Percentiles rank a stretch among this genome's conserved stretches.
Conservation (phyloP, 2,329 filamentous ascomycete species). For the Neocatenulostroma microsporum region DNA sequence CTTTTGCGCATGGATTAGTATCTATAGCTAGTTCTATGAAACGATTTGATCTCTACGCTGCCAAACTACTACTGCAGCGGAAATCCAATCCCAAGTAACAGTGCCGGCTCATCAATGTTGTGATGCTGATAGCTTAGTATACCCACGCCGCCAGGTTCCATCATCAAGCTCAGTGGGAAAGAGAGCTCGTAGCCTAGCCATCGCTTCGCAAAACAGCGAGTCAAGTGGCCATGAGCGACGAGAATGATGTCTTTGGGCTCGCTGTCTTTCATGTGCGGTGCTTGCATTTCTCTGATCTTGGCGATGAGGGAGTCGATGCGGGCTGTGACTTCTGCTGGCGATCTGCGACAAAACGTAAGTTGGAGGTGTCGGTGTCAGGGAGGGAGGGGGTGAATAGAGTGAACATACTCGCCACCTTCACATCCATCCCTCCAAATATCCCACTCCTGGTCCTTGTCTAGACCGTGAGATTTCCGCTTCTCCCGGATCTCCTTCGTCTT, state of each 20-base stretch:
- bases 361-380: no score
- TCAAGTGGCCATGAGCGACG: slow-evolving; percentile 78
- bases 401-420: slow-evolving; percentile 64
- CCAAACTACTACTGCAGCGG: slow-evolving; percentile 17
- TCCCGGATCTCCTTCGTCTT: slow-evolving; percentile 61
- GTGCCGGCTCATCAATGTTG: slow-evolving; percentile 68
- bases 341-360: slow-evolving; percentile 37
- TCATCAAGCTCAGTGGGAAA: slow-evolving; percentile 62
- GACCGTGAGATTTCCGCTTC: slow-evolving; percentile 51
- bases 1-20: no score
- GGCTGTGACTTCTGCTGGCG: slow-evolving; percentile 58
- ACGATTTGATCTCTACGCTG: no score
- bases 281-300: slow-evolving; percentile 59
- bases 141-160: slow-evolving; percentile 78
- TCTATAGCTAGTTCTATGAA: no score
- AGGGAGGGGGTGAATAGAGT: slow-evolving; percentile 14
- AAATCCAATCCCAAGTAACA: slow-evolving; percentile 68
- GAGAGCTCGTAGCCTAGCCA: slow-evolving; percentile 64
- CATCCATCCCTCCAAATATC: slow-evolving; percentile 90
- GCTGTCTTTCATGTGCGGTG: slow-evolving; percentile 36
- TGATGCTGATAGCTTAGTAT: slow-evolving; percentile 78
- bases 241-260: slow-evolving; percentile 59
- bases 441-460: slow-evolving; percentile 52
- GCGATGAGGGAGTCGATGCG: slow-evolving; percentile 66
- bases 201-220: slow-evolving; percentile 75